Evolutionary conservation across 176 grass and related monocot genomes (phyloP), one percentile per base, ranked within the genome.

Genomic region (Hordeum vulgare): DNA sequence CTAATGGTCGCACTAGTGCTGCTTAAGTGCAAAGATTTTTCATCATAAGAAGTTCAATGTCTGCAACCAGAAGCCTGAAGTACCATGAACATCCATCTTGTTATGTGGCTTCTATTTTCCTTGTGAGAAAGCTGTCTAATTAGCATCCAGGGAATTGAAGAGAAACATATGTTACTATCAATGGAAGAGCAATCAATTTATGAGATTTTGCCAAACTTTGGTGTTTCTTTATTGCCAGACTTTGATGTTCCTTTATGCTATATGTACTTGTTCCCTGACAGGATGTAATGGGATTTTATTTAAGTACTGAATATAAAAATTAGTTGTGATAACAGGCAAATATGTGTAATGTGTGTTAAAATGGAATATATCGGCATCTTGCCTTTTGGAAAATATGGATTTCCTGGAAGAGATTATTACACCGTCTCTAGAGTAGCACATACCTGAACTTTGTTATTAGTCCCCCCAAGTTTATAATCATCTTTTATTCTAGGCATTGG

Each of bases 401-500:
- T 61, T 69, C 20, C 18, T 47, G 56, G 17, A 69, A 78, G 36
- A 26, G 28, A 69, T 68, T 60, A 83, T 71, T 81, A 62, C 17
- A 33, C 7, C 5, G 2, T 78, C 72, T 72, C 13, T 72, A 72
- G 24, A 8, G 40, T 73, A 44, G 15, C 9, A 42, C 71, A 56
- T 65, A 73, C 60, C 65, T 41, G n/a, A 10, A 86, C 31, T 76
- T 61, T 80, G 25, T 24, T 84, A 47, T 76, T 61, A 61, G 57
- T 63, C 21, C 2, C 66, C 72, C 28, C 28, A 25, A 74, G 34
- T 80, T 80, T 81, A 81, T 81, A 74, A 76, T 86, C 63, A 12
- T 79, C n/a, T 86, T 69, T 60, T 47, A 71, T 86, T 84, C 61
- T 81, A 98, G 96, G 96, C 96, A 64, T 84, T 98, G 81, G 84